Conservation (phyloP, 1,284 basidiomycete species). For the Puccinia brachypodii region DNA sequence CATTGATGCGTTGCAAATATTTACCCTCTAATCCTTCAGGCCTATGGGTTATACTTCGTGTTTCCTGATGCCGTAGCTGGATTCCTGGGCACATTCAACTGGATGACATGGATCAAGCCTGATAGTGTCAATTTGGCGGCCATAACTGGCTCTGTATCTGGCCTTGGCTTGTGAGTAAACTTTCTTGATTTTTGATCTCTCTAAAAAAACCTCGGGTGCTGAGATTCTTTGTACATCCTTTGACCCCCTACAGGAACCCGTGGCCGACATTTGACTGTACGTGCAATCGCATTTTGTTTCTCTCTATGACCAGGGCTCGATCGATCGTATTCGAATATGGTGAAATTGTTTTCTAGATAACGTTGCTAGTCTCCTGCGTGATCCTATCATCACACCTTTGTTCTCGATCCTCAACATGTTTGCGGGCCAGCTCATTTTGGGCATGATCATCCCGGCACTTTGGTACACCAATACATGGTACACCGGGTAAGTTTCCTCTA, state of each 20-base stretch:
- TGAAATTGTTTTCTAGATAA: slow-evolving; percentile 11
- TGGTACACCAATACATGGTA: slow-evolving; percentile 46
- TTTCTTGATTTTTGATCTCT: background rate
- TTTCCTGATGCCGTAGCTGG: slow-evolving; percentile 52
- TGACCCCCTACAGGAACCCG: slow-evolving; percentile 19
- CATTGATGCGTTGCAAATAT: background rate
- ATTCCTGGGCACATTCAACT: slow-evolving; percentile 63
- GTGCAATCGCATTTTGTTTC: background rate
- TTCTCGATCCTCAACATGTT: slow-evolving; percentile 41
- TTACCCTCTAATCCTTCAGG: background rate
- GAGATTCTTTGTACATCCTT: background rate
- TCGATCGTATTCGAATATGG: background rate
- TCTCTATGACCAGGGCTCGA: background rate
- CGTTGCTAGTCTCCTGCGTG: slow-evolving; percentile 22
- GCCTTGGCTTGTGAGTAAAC: slow-evolving; percentile 29
- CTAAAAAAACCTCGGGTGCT: background rate
- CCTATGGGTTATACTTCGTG: slow-evolving; percentile 51
- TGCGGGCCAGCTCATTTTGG: slow-evolving; percentile 26
- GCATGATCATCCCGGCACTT: slow-evolving; percentile 38
- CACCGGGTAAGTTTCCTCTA: slow-evolving; percentile 11
- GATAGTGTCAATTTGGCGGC: slow-evolving; percentile 49
- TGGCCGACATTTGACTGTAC: slow-evolving; percentile 47
- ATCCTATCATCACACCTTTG: slow-evolving; percentile 40
- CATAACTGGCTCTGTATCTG: slow-evolving; percentile 43
- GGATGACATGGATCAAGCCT: slow-evolving; percentile 64